Evolutionary conservation across 2,329 filamentous ascomycete genomes (phyloP).

Genomic region (Emergomyces pasteurianus): DNA sequence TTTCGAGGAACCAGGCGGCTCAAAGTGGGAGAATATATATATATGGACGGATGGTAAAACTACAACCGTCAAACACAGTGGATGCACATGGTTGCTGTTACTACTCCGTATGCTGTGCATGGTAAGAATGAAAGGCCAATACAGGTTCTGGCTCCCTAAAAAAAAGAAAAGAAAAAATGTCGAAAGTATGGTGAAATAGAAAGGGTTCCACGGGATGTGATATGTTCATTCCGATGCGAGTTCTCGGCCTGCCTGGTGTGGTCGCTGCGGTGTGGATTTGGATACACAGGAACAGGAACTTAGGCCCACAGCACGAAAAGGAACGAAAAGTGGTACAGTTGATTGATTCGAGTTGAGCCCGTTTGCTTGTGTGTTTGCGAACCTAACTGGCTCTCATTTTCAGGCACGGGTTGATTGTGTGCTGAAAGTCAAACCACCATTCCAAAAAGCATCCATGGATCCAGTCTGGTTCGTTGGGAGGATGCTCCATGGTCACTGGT

Average conservation of each 20-base stretch:
- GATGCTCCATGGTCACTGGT: background rate
- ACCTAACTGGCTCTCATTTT: background rate
- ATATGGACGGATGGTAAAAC: no score
- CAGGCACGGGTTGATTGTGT: background rate
- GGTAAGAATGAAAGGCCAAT: no score
- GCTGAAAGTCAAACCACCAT: background rate
- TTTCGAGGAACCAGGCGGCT: background rate
- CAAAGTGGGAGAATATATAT: background rate
- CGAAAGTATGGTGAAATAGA: background rate
- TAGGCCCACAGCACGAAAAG: no score
- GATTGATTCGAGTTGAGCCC: background rate
- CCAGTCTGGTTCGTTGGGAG: background rate
- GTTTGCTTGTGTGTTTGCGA: background rate
- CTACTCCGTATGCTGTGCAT: no score
- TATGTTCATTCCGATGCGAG: background rate
- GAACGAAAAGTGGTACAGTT: background rate
- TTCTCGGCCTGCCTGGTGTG: background rate
- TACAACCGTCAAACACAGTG: no score
- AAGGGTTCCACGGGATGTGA: background rate
- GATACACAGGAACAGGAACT: background rate
- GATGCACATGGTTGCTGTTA: no score
- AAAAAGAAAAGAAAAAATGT: background rate
- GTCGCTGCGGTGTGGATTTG: background rate
- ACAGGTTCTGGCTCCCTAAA: no score
- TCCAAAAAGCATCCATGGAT: background rate